A percentile compares a stretch with the other conserved stretches of the same genome.
These are phyloP conservation scores for Syzygium aromaticum DNA, from an alignment of 345 rosid species.

Conservation along the genomic window DNA sequence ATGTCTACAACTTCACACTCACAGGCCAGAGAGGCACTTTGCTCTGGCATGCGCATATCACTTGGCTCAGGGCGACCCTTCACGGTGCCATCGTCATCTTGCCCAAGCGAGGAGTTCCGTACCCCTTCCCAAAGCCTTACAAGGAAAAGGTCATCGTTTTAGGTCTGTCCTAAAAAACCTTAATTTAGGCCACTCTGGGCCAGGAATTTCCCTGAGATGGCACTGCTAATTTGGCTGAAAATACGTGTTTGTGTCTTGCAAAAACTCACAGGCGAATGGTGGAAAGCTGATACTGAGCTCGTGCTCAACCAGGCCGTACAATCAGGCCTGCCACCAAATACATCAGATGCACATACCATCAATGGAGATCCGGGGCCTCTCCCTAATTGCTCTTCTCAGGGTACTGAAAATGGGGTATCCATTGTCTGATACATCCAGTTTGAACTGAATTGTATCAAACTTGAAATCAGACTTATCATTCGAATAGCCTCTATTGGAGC, in stretches of 20 bases:
- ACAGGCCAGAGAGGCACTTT: slow-evolving; percentile 69
- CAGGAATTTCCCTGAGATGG: background rate
- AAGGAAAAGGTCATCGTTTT: slow-evolving; percentile 43
- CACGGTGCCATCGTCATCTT: slow-evolving; percentile 67
- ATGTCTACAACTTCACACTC: slow-evolving; percentile 54
- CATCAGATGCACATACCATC: slow-evolving; percentile 69
- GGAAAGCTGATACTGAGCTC: slow-evolving; percentile 69
- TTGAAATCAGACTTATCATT: background rate
- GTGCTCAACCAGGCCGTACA: slow-evolving; percentile 37
- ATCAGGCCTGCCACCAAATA: slow-evolving; percentile 52
- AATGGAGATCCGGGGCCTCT: slow-evolving; percentile 61
- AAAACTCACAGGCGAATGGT: slow-evolving; percentile 60
- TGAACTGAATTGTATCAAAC: background rate
- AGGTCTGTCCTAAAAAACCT: slow-evolving; percentile 24
- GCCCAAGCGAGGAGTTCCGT: slow-evolving; percentile 45
- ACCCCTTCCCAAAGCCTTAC: slow-evolving; percentile 61
- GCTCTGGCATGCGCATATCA: slow-evolving; percentile 76
- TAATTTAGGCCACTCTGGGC: background rate
- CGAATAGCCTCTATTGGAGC: background rate
- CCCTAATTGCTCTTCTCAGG: slow-evolving; percentile 43
- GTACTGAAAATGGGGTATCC: slow-evolving; percentile 22
- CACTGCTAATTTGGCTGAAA: background rate
- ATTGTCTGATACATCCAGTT: background rate
- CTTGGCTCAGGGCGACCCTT: slow-evolving; percentile 65
- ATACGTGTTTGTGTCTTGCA: background rate